Evolutionary conservation across 2,329 filamentous ascomycete species (phyloP), one percentile per base, ranked within the genome.

Genomic region (Chaetomiaceae sp.): DNA sequence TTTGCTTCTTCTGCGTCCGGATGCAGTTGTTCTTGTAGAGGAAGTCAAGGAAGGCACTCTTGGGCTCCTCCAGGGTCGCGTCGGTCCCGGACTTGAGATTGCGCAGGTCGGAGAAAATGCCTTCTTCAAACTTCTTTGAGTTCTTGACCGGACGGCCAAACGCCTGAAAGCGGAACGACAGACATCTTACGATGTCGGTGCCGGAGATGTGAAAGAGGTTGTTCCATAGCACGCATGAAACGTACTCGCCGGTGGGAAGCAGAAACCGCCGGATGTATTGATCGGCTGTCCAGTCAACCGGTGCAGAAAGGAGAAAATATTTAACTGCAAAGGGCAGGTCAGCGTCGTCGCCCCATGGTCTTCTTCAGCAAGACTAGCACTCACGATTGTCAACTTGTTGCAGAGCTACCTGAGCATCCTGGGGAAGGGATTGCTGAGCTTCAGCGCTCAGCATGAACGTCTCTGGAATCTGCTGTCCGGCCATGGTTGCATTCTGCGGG

Each of bases 21-120:
- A 99, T 99, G 79, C 93, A 99, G 77, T 99, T 99, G 81, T 99
- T 99, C 81, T 99, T 99, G 83, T 99, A 99, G 39, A 99, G 79
- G 70, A 97, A 99, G 72, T 99, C 93, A 55, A 99, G 81, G 73
- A 99, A 99, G 2, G 88, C 86, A 73, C 92, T 97, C 79, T 99
- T 99, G 50, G 93, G 93, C 76, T 99, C 93, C 73, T 99, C 93
- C 54, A 99, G 83, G 37, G 93, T 96, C 43, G 93, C 93, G 76
- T 99, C 93, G 63, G 92, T 97, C 59, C 93, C 93, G 20, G 93
- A 95, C 74, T 99, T 99, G 61, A 99, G 81, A 70, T 99, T 99
- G 70, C 93, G 88, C 68, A 99, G 76, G 69, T 99, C 93, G 38
- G 93, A 99, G 73, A 99, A 99, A 72, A 99, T 97, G 62, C 93